Percentiles rank a stretch among this genome's conserved stretches.
These are phyloP conservation scores for Carallia pectinifolia DNA, from an alignment of 345 rosid genomes.

Conservation along the genomic window DNA sequence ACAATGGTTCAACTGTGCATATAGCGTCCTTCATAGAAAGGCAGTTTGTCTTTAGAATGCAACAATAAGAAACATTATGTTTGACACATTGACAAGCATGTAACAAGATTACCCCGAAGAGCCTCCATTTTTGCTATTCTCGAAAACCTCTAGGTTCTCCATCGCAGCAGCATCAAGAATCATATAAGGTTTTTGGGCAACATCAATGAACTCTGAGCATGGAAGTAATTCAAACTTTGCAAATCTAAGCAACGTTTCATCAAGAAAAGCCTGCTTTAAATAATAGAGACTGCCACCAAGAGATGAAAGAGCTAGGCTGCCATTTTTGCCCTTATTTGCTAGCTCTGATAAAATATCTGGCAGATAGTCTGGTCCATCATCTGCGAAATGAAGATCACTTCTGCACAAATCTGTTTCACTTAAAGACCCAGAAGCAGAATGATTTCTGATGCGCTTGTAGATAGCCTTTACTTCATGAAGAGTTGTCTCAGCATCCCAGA, in stretches of 20 bases:
- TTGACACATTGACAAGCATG: slow-evolving; percentile 16
- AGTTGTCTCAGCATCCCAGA: slow-evolving; percentile 91
- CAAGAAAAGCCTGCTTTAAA: slow-evolving; percentile 84
- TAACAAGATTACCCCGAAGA: slow-evolving; percentile 60
- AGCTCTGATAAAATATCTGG: slow-evolving; percentile 60
- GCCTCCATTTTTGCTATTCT: slow-evolving; percentile 86
- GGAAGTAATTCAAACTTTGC: slow-evolving; percentile 85
- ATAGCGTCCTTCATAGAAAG: slow-evolving; percentile 65
- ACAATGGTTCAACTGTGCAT: slow-evolving; percentile 84
- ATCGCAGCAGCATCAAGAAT: slow-evolving; percentile 96
- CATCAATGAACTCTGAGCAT: slow-evolving; percentile 48
- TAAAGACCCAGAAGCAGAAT: slow-evolving; percentile 37
- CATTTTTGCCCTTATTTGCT: slow-evolving; percentile 49
- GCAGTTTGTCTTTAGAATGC: slow-evolving; percentile 19
- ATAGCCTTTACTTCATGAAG: slow-evolving; percentile 50
- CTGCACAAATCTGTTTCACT: slow-evolving; percentile 30
- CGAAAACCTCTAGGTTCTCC: slow-evolving; percentile 97
- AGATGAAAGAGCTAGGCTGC: slow-evolving; percentile 79
- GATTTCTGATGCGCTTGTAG: slow-evolving; percentile 43
- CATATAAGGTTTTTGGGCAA: slow-evolving; percentile 70
- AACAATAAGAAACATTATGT: slow-evolving; percentile 5
- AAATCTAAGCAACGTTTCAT: slow-evolving; percentile 84
- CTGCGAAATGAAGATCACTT: slow-evolving; percentile 24
- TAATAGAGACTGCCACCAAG: slow-evolving; percentile 93
- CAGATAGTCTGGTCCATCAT: slow-evolving; percentile 36